Percentiles rank a stretch among this genome's conserved stretches.
phyloP scores from a whole-genome alignment of 345 rosid species.

The Zanthoxylum bungeanum region DNA sequence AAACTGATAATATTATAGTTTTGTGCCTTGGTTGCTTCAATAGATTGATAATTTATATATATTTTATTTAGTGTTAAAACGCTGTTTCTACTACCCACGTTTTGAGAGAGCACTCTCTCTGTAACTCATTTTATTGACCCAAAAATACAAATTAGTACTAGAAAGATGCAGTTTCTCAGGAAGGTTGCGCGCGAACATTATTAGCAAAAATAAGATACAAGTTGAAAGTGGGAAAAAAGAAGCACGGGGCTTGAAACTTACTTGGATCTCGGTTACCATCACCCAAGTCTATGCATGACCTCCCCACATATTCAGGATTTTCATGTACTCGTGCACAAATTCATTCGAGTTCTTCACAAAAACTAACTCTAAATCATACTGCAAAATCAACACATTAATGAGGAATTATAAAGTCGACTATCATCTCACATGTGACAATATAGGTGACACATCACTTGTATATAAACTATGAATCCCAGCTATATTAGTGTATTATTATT shows the following conservation, averaged over 20 bases:
- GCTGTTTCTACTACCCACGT: too few relatives aligned
- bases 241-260: slow-evolving; percentile 29
- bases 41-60: too few relatives aligned
- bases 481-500: too few relatives aligned
- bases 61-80: too few relatives aligned
- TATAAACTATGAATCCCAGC: neutral
- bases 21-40: too few relatives aligned
- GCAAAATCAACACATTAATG: slow-evolving; percentile 16
- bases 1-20: neutral
- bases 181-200: too few relatives aligned
- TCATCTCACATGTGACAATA: neutral
- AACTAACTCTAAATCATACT: slow-evolving; percentile 86
- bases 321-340: slow-evolving; percentile 82
- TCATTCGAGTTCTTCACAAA: slow-evolving; percentile 92
- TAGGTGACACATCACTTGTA: too few relatives aligned
- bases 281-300: slow-evolving; percentile 88
- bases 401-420: neutral
- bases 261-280: slow-evolving; percentile 91
- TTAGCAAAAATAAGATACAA: neutral
- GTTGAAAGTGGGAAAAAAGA: neutral
- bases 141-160: too few relatives aligned
- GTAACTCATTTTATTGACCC: too few relatives aligned
- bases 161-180: too few relatives aligned
- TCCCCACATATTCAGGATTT: slow-evolving; percentile 74
- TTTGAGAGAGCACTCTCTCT: too few relatives aligned